Evolutionary conservation across 805 yeast species (phyloP).

Genomic region (Pichia insulana): DNA sequence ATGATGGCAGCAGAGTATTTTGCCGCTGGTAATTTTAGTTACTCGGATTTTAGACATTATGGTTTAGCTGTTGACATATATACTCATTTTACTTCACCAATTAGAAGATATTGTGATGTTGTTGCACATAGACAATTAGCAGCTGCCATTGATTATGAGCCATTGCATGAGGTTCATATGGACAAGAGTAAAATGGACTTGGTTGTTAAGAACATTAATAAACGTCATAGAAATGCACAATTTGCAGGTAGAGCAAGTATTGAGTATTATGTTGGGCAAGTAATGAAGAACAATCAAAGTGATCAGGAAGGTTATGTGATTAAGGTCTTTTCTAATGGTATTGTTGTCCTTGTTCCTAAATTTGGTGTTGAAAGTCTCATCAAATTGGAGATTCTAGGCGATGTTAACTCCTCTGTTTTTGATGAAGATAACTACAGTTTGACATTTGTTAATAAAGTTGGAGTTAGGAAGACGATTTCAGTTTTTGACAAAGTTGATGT

Average conservation of each 20-base stretch:
- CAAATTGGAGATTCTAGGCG: constrained; percentile 66
- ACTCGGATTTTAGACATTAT: constrained; percentile 89
- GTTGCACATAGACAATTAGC: constrained; percentile 97
- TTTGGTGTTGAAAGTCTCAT: constrained; percentile 94
- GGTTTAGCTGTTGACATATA: constrained; percentile 96
- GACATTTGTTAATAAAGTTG: constrained; percentile 38
- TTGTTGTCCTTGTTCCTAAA: constrained; percentile 89
- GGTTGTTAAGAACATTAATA: constrained; percentile 82
- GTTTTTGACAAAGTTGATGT: constrained; percentile 86
- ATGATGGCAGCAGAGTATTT: constrained; percentile 99
- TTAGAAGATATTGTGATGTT: constrained; percentile 95
- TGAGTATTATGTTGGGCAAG: constrained; percentile 97
- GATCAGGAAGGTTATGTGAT: constrained; percentile 85
- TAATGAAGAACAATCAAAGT: constrained; percentile 76
- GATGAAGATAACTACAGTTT: constrained; percentile 74
- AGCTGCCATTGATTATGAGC: constrained; percentile 94
- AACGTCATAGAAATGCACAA: constrained; percentile 94
- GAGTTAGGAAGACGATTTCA: constrained; percentile 33
- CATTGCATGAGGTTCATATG: constrained; percentile 69
- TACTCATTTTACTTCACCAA: constrained; percentile 98
- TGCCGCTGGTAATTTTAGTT: constrained; percentile 81
- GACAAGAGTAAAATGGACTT: constrained; percentile 86
- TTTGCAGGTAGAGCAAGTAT: constrained; percentile 98
- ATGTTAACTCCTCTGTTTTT: constrained; percentile 51
- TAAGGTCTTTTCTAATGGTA: constrained; percentile 88